Conservation (phyloP, 257 asterid genomes). For the Solanum chilense region DNA sequence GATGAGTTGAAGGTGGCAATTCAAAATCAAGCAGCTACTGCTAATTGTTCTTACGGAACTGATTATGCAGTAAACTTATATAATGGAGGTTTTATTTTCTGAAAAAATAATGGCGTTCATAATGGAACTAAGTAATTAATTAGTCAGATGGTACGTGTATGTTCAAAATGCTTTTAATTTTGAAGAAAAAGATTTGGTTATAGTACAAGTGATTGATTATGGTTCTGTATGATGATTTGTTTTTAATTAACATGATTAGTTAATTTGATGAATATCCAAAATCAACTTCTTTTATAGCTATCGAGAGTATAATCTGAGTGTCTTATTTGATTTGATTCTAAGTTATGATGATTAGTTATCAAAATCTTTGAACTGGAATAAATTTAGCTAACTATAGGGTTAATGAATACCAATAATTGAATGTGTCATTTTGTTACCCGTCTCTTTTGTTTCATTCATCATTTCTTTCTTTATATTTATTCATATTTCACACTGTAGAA, state of each 20-base stretch:
- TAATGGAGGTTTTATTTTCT: conserved; percentile 23
- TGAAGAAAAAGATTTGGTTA: neutral
- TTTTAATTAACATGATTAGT: neutral
- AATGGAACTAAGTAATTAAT: neutral
- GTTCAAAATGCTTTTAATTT: neutral
- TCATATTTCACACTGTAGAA: neutral
- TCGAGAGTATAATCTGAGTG: neutral
- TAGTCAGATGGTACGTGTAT: neutral
- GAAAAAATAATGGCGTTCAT: neutral
- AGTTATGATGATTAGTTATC: neutral
- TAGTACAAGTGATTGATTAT: neutral
- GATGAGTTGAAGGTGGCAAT: conserved; percentile 12
- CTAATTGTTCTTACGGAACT: conserved; percentile 3
- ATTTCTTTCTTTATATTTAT: too few relatives aligned
- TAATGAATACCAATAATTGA: too few relatives aligned
- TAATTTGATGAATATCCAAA: neutral
- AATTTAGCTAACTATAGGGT: too few relatives aligned
- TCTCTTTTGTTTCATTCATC: too few relatives aligned
- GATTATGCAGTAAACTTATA: conserved; percentile 5
- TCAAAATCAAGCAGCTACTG: conserved; percentile 13
- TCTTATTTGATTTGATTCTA: neutral
- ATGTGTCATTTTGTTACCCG: neutral
- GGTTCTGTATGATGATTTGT: neutral
- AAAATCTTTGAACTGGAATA: neutral
- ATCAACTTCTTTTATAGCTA: neutral